Evolutionary conservation across 495 filamentous ascomycete genomes (phyloP).

Genomic region (Penicillium macrosclerotiorum): DNA sequence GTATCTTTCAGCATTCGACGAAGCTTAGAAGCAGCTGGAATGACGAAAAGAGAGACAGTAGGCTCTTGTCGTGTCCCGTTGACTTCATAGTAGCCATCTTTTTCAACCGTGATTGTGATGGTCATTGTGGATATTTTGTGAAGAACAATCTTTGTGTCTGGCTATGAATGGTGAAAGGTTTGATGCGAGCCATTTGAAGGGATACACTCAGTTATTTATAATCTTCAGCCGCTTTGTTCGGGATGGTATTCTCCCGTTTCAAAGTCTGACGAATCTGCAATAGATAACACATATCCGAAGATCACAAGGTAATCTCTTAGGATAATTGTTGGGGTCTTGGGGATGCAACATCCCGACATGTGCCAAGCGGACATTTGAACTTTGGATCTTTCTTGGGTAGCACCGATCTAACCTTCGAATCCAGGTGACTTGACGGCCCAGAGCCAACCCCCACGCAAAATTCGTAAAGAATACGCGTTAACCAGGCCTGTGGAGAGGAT

Average conservation of each 20-base stretch:
- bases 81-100: slow-evolving; percentile 39
- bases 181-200: no score
- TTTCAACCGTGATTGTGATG: slow-evolving; percentile 38
- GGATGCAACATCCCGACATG: slow-evolving; percentile 24
- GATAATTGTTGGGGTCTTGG: slow-evolving; percentile 14
- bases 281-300: background rate
- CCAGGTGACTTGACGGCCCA: slow-evolving; percentile 10
- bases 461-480: no score
- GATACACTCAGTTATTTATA: no score
- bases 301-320: background rate
- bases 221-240: no score
- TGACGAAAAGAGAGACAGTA: slow-evolving; percentile 29
- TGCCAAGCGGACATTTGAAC: slow-evolving; percentile 16
- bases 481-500: no score
- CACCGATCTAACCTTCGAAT: slow-evolving; percentile 9
- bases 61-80: slow-evolving; percentile 33
- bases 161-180: no score
- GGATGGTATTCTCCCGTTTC: no score
- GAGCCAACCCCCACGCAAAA: background rate
- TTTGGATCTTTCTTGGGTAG: slow-evolving; percentile 15
- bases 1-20: slow-evolving; percentile 42
- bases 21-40: slow-evolving; percentile 46
- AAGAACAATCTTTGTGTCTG: no score
- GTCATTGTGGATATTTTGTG: no score
- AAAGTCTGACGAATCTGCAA: no score